phyloP scores from a whole-genome alignment of 192 early-diverging fungal genomes.

The Lobosporangium transversale region DNA sequence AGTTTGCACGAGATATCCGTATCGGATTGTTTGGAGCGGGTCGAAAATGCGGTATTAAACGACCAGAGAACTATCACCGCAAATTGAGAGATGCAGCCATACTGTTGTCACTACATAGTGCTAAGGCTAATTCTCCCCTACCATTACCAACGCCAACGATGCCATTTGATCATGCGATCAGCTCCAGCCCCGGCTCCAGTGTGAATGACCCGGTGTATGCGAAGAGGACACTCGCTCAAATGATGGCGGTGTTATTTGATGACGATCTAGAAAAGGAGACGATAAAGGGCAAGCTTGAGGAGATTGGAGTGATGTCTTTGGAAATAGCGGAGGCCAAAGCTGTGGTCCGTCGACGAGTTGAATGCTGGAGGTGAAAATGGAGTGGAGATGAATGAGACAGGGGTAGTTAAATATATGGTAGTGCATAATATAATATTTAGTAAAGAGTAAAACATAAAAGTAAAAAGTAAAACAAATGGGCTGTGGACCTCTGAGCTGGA shows the following conservation, averaged over 20 bases:
- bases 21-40: conserved; percentile 59
- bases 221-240: conserved; percentile 49
- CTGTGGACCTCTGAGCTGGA: too few species aligned
- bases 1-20: conserved; percentile 57
- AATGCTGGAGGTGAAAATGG: conserved; percentile 45
- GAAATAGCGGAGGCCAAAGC: conserved; percentile 37
- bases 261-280: conserved; percentile 26
- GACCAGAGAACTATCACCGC: conserved; percentile 61
- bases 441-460: too few species aligned
- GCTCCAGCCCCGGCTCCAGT: conserved; percentile 2
- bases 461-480: too few species aligned
- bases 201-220: background rate
- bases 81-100: conserved; percentile 51
- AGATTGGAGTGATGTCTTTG: conserved; percentile 50
- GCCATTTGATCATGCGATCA: conserved; percentile 17
- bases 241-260: conserved; percentile 54
- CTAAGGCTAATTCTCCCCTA: conserved; percentile 17
- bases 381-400: too few species aligned
- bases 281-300: conserved; percentile 31
- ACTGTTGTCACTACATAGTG: conserved; percentile 50
- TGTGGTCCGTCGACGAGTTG: conserved; percentile 49
- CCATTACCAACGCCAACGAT: background rate
- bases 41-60: conserved; percentile 53
- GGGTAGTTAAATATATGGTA: too few species aligned
- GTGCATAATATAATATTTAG: too few species aligned